Evolutionary conservation across 495 filamentous ascomycete species (phyloP).

Genomic region (Aspergillus funiculosus): DNA sequence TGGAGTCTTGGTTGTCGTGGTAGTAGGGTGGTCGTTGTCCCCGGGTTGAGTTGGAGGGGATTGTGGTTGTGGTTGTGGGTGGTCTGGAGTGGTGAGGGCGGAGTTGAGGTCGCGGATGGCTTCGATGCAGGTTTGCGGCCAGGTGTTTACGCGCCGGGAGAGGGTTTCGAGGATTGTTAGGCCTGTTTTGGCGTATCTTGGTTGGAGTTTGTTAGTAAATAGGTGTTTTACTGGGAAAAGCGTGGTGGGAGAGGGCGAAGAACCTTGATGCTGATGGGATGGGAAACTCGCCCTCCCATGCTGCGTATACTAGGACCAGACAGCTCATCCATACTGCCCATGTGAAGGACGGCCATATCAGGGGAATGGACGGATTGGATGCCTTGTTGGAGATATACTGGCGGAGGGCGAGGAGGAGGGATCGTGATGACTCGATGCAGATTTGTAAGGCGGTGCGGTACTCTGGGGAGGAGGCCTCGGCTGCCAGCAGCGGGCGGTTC

Average conservation of each 20-base stretch:
- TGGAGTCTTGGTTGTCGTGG: background rate
- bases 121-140: slow-evolving; percentile 41
- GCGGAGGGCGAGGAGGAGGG: slow-evolving; percentile 30
- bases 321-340: slow-evolving; percentile 48
- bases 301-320: slow-evolving; percentile 43
- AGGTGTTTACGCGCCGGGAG: slow-evolving; percentile 31
- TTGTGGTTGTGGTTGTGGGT: background rate
- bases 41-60: background rate
- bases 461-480: slow-evolving; percentile 30
- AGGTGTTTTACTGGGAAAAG: background rate
- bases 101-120: slow-evolving; percentile 37
- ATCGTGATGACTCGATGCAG: slow-evolving; percentile 41
- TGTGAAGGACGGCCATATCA: slow-evolving; percentile 44
- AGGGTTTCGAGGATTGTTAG: slow-evolving; percentile 33
- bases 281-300: slow-evolving; percentile 35
- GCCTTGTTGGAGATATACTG: slow-evolving; percentile 22
- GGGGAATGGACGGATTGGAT: slow-evolving; percentile 16
- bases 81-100: slow-evolving; percentile 24
- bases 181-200: slow-evolving; percentile 32
- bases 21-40: background rate
- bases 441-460: slow-evolving; percentile 41
- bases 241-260: background rate
- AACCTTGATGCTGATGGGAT: slow-evolving; percentile 21
- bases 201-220: background rate
- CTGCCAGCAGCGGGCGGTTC: slow-evolving; percentile 39